Evolutionary conservation across 2,329 filamentous ascomycete genomes (phyloP), one percentile per base, ranked within the genome.

Genomic region (Penicillium frequentans): DNA sequence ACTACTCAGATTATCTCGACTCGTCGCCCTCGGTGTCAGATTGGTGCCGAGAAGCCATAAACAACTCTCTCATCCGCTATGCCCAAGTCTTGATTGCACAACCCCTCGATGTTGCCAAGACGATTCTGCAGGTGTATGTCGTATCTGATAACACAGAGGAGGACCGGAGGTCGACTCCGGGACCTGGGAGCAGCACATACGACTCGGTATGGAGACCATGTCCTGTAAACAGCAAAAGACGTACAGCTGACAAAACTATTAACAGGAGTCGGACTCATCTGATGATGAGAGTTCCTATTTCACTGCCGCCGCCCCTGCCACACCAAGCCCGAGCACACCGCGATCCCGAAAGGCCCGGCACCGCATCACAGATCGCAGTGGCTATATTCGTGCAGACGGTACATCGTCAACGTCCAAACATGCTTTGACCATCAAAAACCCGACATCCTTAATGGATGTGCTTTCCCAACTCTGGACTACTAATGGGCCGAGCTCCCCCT

Each of bases 41-140:
- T 65, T 89, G 89, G 62, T 81, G 89, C 44, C 90, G 89, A 71
- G 87, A 89, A 61, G 78, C 96, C 59, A 71, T 96, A 48, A 92
- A 98, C 71, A 88, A 93, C 73, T 85, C 95, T 63, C 73, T 96
- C 74, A 96, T 93, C 87, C 93, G 95, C 72, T 99, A 99, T 77
- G 89, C 88, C 14, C 91, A 89, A 56, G 88, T 96, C 24, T 76
- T 98, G 69, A 87, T 96, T 72, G 90, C 91, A 53, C 95, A 99
- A 77, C 95, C 95, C 14, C 98, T 99, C 74, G 95, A 98, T 80
- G 93, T 97, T 56, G 92, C 93, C 70, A 98, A 97, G 82, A 95
- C 89, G 14, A 85, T 98, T 55, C 78, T 99, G 66, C 95, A 99
- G 77, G 86, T 92, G 51, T 86, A 85, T 62, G 76, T 84, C 52